These are phyloP conservation scores for Brassica rapa DNA, from an alignment of 345 rosid genomes.

Conservation along the genomic window DNA sequence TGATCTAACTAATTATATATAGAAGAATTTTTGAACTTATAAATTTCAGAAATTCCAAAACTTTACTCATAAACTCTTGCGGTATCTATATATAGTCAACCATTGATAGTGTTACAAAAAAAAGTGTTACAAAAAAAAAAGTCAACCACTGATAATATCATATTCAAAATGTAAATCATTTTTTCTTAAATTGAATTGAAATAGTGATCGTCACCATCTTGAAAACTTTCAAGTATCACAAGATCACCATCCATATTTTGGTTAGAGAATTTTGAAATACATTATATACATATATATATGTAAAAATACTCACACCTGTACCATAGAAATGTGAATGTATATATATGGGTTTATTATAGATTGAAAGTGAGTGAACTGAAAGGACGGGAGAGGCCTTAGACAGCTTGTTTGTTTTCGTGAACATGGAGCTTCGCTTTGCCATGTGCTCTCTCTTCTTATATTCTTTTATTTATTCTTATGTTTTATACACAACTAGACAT, in stretches of 20 bases:
- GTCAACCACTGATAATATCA: background rate
- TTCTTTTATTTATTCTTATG: background rate
- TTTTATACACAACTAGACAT: background rate
- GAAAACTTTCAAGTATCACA: background rate
- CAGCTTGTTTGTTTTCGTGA: constrained; percentile 42
- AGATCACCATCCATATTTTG: background rate
- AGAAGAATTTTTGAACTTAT: background rate
- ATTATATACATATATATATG: background rate
- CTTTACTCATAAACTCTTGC: background rate
- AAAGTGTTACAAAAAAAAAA: background rate
- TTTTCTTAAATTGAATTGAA: background rate
- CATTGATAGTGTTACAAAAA: background rate
- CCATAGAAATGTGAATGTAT: constrained; percentile 10
- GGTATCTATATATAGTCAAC: background rate
- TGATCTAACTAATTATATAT: background rate
- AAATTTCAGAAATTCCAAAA: background rate
- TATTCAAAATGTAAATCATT: background rate
- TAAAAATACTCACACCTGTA: constrained; percentile 5
- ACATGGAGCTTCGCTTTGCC: constrained; percentile 41
- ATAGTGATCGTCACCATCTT: background rate
- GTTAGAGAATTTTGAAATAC: background rate
- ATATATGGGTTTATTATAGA: constrained; percentile 1
- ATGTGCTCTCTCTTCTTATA: constrained; percentile 25
- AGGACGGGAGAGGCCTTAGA: constrained; percentile 31
- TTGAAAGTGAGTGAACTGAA: constrained; percentile 37